A percentile compares a stretch with the other conserved stretches of the same genome.
Evolutionary conservation across 1,139 yeast genomes (phyloP).

Genomic region (Sugiyamaella sp.): DNA sequence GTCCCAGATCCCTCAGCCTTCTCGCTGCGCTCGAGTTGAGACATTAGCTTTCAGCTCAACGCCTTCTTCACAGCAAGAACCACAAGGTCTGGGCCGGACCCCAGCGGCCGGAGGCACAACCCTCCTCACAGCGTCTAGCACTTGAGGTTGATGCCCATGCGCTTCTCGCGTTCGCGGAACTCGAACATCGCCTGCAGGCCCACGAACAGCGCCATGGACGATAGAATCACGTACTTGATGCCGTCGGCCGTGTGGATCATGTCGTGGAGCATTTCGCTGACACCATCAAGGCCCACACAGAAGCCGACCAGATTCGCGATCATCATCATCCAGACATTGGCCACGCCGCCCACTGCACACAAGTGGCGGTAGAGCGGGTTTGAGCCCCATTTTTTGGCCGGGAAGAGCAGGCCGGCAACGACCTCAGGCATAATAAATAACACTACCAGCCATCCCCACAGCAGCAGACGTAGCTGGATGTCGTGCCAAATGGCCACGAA

Average conservation of each 20-base stretch:
- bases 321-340: conserved; percentile 98
- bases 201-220: conserved; percentile 72
- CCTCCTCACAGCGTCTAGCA: conserved; percentile 54
- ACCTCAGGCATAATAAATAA: conserved; percentile 88
- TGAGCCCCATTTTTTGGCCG: conserved; percentile 37
- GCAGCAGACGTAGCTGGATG: conserved; percentile 75
- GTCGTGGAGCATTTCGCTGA: conserved; percentile 61
- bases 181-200: conserved; percentile 96
- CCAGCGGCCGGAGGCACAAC: too few relatives aligned
- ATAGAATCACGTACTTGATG: conserved; percentile 58
- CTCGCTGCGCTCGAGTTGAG: neutral
- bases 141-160: conserved; percentile 79
- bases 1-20: neutral
- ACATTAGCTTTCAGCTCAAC: neutral
- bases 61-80: too few relatives aligned
- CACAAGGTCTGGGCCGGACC: too few relatives aligned
- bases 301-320: conserved; percentile 93
- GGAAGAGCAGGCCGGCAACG: conserved; percentile 53
- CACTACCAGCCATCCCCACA: conserved; percentile 97
- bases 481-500: conserved; percentile 99
- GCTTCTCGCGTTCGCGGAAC: conserved; percentile 78
- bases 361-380: conserved; percentile 77
- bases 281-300: conserved; percentile 89
- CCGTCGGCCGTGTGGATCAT: conserved; percentile 76
- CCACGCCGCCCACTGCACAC: conserved; percentile 85